These are phyloP conservation scores for Saccharomycopsis oosterbeekiorum DNA, from an alignment of 805 yeast genomes.

Conservation along the genomic window DNA sequence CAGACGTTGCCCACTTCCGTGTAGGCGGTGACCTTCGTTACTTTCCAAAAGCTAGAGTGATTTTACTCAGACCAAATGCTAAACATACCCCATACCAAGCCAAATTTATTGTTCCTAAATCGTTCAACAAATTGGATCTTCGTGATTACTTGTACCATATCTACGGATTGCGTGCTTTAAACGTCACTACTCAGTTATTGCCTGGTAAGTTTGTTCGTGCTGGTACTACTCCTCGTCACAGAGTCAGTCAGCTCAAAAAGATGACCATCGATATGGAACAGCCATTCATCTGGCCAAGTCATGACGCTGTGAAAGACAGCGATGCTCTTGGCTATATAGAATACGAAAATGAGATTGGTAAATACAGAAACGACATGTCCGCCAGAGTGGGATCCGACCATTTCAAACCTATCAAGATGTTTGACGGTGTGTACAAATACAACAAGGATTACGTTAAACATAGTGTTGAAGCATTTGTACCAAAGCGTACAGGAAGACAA, in stretches of 20 bases:
- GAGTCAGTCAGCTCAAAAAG: constrained; percentile 77
- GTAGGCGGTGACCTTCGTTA: constrained; percentile 69
- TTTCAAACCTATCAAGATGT: constrained; percentile 57
- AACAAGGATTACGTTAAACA: constrained; percentile 28
- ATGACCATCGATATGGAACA: constrained; percentile 96
- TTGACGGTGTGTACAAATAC: constrained; percentile 54
- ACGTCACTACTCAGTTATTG: constrained; percentile 74
- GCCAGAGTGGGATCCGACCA: constrained; percentile 55
- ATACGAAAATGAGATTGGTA: constrained; percentile 38
- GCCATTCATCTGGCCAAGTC: constrained; percentile 93
- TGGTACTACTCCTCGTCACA: constrained; percentile 49
- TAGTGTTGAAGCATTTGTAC: constrained; percentile 57
- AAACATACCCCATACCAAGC: constrained; percentile 96
- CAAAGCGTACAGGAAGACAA: constrained; percentile 36
- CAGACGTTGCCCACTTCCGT: constrained; percentile 68
- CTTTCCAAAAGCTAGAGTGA: constrained; percentile 79
- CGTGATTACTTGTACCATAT: constrained; percentile 88
- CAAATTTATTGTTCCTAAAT: constrained; percentile 86
- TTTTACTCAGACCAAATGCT: constrained; percentile 84
- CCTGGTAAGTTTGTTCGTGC: constrained; percentile 60
- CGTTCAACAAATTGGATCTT: constrained; percentile 87
- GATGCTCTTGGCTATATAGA: constrained; percentile 31
- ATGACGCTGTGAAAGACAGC: constrained; percentile 24
- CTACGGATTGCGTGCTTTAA: constrained; percentile 83
- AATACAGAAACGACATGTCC: constrained; percentile 41